A percentile compares a stretch with the other conserved stretches of the same genome.
phyloP scores from a whole-genome alignment of 768 basidiomycete species.

The Galerina marginata region DNA sequence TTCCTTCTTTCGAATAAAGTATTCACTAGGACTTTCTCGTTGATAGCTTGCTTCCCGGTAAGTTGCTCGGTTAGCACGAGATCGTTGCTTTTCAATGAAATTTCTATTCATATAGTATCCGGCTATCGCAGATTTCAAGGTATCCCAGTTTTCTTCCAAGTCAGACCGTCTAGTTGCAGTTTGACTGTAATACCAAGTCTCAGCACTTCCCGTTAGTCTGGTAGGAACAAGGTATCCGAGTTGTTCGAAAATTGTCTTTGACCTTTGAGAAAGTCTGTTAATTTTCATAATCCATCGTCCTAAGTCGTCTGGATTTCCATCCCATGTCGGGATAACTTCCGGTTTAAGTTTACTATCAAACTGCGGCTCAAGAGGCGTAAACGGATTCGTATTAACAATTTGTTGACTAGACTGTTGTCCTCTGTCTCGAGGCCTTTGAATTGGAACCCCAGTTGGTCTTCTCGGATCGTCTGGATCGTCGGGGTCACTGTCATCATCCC shows the following conservation, averaged over 20 bases:
- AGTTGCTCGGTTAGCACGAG: constrained; percentile 26
- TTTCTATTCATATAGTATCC: constrained; percentile 38
- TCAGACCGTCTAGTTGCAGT: background rate
- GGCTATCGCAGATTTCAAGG: constrained; percentile 26
- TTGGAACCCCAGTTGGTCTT: too few species aligned
- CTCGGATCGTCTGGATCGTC: too few species aligned
- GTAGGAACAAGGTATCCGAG: constrained; percentile 36
- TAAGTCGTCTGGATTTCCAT: constrained; percentile 33
- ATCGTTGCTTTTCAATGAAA: constrained; percentile 33
- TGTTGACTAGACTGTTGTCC: too few species aligned
- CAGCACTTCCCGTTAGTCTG: constrained; percentile 28
- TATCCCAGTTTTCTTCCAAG: constrained; percentile 32
- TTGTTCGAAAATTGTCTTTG: constrained; percentile 25
- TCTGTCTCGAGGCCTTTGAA: too few species aligned
- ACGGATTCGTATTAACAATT: too few species aligned
- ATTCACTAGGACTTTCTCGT: constrained; percentile 37
- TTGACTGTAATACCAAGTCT: constrained; percentile 35
- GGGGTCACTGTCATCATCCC: too few species aligned
- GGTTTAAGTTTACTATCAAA: constrained; percentile 38
- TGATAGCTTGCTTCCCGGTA: constrained; percentile 32
- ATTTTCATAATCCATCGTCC: constrained; percentile 34
- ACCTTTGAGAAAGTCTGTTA: constrained; percentile 27
- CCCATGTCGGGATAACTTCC: constrained; percentile 36
- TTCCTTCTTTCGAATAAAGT: constrained; percentile 36
- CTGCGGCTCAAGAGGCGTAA: constrained; percentile 17